Base-by-base conservation (phyloP, 2,329 filamentous ascomycete genomes). In the Neofusicoccum sp. region DNA sequence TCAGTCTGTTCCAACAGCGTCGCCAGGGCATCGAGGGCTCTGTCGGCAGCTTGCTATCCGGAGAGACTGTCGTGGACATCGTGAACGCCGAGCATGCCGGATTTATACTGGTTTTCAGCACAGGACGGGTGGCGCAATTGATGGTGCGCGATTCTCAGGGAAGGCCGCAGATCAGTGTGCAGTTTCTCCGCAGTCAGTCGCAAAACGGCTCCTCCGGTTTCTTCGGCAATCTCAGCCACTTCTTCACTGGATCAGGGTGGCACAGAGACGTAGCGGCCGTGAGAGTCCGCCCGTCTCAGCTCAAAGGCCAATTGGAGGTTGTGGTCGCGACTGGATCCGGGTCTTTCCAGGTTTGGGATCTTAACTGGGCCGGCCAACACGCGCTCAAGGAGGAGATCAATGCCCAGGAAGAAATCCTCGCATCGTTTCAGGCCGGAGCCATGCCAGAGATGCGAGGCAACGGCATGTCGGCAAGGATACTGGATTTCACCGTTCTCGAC, bases 121-220 rank as follows among this genome's bases (percentile, higher is more conserved):
- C 86, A 62, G 95, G 95, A 12, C 86, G 95, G 63, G 80, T 96
- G 41, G 91, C 90, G 5, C 95, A 97, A 72, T 80, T 99, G 73
- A 92, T 86, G 56, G 82, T 98, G 14, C 86, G 92, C 68, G 93
- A 99, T 74, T 80, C 87, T 44, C 91, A 97, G 73, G 95, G 95
- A 26, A 89, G 92, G 69, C 90, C 93, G 3, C 84, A 85, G 43
- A 88, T 99, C 54, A 86, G 86, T 11, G 86, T 90, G 0, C 89
- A 91, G 65, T 90, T 93, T 66, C 78, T 99, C 58, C 87, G 80
- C 59, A 81, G 84, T 3, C 79, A 83, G 12, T 77, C 72, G n/a
- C 71, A 79, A 14, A 60, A 48, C 31, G 64, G 64, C 54, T 79
- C 79, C 4, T 81, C 85, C 57, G 89, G 92, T 16, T 82, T 96